Evolutionary conservation across 345 rosid genomes (phyloP).

Genomic region (Hevea brasiliensis): DNA sequence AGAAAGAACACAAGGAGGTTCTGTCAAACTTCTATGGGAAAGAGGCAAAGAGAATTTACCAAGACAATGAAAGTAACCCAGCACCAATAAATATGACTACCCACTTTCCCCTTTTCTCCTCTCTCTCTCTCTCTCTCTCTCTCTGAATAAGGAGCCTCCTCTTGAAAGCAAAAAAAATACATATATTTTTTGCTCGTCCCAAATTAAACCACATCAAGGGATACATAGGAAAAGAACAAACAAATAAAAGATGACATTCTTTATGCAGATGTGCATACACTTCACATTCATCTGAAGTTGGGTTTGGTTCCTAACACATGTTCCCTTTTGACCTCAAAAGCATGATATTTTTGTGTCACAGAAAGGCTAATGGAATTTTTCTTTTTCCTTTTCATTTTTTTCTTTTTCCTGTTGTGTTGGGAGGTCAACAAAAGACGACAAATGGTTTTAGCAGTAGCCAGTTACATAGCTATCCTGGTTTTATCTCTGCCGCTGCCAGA

Average conservation of each 20-base stretch:
- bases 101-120: conserved; percentile 21
- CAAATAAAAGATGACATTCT: neutral
- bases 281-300: neutral
- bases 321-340: conserved; percentile 33
- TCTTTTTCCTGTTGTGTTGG: neutral
- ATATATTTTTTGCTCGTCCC: too few relatives aligned
- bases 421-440: conserved; percentile 46
- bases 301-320: conserved; percentile 1
- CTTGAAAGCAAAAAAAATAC: too few relatives aligned
- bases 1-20: neutral
- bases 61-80: conserved; percentile 18
- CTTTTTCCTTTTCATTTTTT: conserved; percentile 17
- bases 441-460: conserved; percentile 8
- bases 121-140: neutral
- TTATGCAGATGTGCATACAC: neutral
- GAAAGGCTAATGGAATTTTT: conserved; percentile 18
- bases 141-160: neutral
- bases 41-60: conserved; percentile 10
- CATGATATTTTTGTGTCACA: conserved; percentile 12
- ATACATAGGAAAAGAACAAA: neutral
- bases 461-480: neutral
- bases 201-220: neutral
- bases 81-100: conserved; percentile 20
- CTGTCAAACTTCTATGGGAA: conserved; percentile 13
- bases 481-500: neutral